Evolutionary conservation across 2,329 filamentous ascomycete species (phyloP).

Genomic region (Tolypocladium capitatum): DNA sequence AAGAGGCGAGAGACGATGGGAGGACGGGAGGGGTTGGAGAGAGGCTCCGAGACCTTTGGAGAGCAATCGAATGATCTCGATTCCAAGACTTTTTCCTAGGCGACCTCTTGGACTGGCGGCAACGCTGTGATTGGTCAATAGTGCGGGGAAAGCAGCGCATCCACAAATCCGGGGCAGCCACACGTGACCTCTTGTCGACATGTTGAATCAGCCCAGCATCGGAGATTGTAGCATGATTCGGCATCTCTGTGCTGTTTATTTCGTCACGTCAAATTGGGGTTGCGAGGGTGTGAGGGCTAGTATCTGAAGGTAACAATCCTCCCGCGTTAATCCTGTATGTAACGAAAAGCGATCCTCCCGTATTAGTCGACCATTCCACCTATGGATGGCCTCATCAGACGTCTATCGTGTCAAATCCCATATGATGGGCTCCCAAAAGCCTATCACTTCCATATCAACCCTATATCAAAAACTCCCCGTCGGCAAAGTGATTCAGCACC

Average conservation of each 20-base stretch:
- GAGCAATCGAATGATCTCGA: constrained; percentile 9
- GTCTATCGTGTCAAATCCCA: not conserved
- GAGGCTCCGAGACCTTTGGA: constrained; percentile 6
- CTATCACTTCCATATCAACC: not conserved
- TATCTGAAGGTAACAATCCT: not conserved
- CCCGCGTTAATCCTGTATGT: too few relatives aligned
- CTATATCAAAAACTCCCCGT: constrained; percentile 49
- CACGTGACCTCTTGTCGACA: constrained; percentile 2
- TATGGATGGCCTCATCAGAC: not conserved
- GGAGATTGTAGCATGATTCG: not conserved
- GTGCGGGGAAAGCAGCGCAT: constrained; percentile 14
- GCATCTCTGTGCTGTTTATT: not conserved
- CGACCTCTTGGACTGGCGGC: not conserved
- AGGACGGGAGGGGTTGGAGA: not conserved
- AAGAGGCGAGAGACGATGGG: constrained; percentile 1
- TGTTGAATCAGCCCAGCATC: too few relatives aligned
- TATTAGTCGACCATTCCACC: not conserved
- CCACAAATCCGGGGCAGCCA: constrained; percentile 4
- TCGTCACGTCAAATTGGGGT: not conserved
- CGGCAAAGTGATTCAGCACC: constrained; percentile 70
- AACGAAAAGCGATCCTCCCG: too few relatives aligned
- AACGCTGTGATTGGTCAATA: constrained; percentile 15
- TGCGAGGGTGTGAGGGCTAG: not conserved
- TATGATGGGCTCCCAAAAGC: not conserved
- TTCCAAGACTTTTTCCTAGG: constrained; percentile 7